Conservation (phyloP, 306 rosid species). For the Canavalia ensiformis region DNA sequence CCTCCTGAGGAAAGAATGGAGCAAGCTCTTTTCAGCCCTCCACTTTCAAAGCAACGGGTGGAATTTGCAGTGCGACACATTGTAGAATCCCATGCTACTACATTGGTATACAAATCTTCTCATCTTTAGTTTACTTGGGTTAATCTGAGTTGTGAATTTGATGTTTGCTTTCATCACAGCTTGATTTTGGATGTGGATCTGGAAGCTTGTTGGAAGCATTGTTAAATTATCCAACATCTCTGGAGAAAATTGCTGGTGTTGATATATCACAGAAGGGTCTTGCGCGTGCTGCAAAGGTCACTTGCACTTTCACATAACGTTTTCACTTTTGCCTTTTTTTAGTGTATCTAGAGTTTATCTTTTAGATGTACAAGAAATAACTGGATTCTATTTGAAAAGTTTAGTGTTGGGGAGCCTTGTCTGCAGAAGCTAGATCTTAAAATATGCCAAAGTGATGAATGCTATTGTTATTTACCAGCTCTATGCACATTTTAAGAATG, state of each 20-base stretch:
- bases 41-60: slow-evolving; percentile 96
- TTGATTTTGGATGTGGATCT: slow-evolving; percentile 99
- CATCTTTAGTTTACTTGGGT: slow-evolving; percentile 37
- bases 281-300: slow-evolving; percentile 89
- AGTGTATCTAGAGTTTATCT: slow-evolving; percentile 18
- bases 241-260: slow-evolving; percentile 88
- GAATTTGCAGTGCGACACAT: slow-evolving; percentile 89
- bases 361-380: not conserved
- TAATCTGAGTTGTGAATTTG: slow-evolving; percentile 40
- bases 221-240: slow-evolving; percentile 71
- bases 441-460: slow-evolving; percentile 27
- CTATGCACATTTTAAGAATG: slow-evolving; percentile 17
- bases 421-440: slow-evolving; percentile 11
- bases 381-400: slow-evolving; percentile 5
- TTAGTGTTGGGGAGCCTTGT: slow-evolving; percentile 17
- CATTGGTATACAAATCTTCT: slow-evolving; percentile 66
- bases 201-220: slow-evolving; percentile 97
- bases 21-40: slow-evolving; percentile 95
- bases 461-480: not conserved
- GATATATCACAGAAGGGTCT: slow-evolving; percentile 92
- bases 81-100: slow-evolving; percentile 70
- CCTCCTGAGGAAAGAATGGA: slow-evolving; percentile 98
- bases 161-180: slow-evolving; percentile 63
- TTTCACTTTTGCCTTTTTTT: slow-evolving; percentile 18
- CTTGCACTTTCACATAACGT: slow-evolving; percentile 34